phyloP scores from a whole-genome alignment of 2,329 filamentous ascomycete genomes.

The Gnomoniopsis smithogilvyi region DNA sequence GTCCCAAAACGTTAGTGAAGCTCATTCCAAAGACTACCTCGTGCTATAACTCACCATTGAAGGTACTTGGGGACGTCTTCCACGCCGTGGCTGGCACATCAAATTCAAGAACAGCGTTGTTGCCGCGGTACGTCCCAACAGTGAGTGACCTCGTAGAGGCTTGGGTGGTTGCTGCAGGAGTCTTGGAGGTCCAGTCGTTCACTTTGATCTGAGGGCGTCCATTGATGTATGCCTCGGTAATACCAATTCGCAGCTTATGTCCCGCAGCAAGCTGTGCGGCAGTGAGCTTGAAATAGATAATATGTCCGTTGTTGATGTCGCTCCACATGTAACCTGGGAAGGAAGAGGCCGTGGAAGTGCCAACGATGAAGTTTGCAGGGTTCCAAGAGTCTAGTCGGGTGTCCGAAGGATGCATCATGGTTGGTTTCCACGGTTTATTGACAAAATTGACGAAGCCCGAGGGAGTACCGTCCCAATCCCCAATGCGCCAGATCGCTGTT shows the following conservation, averaged over 20 bases:
- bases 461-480: conserved; percentile 34
- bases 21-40: not conserved
- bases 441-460: conserved; percentile 33
- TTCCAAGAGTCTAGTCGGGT: conserved; percentile 29
- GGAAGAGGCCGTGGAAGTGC: conserved; percentile 29
- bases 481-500: conserved; percentile 32
- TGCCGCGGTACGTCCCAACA: conserved; percentile 30
- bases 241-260: conserved; percentile 28
- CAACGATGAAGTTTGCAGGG: conserved; percentile 31
- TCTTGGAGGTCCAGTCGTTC: conserved; percentile 26
- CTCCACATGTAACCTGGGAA: conserved; percentile 41
- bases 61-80: conserved; percentile 25
- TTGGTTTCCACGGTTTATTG: conserved; percentile 36
- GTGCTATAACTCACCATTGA: conserved; percentile 18
- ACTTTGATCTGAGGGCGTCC: conserved; percentile 29
- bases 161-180: conserved; percentile 27
- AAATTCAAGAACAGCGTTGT: conserved; percentile 27
- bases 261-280: conserved; percentile 25
- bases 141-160: conserved; percentile 30
- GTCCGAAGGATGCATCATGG: conserved; percentile 38
- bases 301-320: conserved; percentile 37
- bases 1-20: not conserved
- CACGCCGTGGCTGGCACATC: conserved; percentile 26
- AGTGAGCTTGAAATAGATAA: conserved; percentile 36
- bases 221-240: conserved; percentile 30